Conservation (phyloP, 768 basidiomycete genomes). For the Calocybe gangraenosa region DNA sequence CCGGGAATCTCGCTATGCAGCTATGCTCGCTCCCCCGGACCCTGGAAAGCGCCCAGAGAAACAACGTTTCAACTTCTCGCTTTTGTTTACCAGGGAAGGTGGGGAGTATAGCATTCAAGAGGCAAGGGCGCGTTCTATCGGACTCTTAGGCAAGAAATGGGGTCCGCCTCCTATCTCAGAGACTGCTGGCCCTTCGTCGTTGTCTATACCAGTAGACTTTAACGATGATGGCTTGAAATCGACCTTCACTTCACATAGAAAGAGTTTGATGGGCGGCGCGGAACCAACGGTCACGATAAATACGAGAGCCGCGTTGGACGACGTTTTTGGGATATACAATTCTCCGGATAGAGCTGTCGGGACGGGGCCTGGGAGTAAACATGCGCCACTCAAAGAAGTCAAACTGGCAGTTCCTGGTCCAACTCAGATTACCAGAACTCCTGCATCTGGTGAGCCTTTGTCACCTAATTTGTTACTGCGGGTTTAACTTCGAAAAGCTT, state of each 20-base stretch:
- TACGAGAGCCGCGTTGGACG: slow-evolving; percentile 90
- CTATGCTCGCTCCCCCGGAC: slow-evolving; percentile 66
- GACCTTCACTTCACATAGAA: slow-evolving; percentile 33
- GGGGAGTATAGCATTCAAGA: slow-evolving; percentile 85
- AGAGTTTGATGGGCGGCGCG: slow-evolving; percentile 38
- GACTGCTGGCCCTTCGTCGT: slow-evolving; percentile 29
- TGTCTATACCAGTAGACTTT: slow-evolving; percentile 48
- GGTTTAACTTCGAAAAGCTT: slow-evolving; percentile 34
- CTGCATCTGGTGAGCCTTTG: slow-evolving; percentile 26
- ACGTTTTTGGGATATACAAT: slow-evolving; percentile 96
- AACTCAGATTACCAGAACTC: slow-evolving; percentile 33
- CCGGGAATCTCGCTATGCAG: slow-evolving; percentile 55
- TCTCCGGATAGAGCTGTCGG: slow-evolving; percentile 76
- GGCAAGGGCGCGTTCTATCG: slow-evolving; percentile 76
- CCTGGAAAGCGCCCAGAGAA: slow-evolving; percentile 73
- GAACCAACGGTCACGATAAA: slow-evolving; percentile 95
- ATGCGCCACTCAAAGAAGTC: slow-evolving; percentile 66
- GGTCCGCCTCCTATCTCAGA: slow-evolving; percentile 53
- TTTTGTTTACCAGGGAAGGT: slow-evolving; percentile 72
- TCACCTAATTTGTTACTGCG: slow-evolving; percentile 5
- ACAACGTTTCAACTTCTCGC: slow-evolving; percentile 59
- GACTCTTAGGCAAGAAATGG: slow-evolving; percentile 84
- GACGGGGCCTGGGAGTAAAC: slow-evolving; percentile 59
- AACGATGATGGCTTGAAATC: slow-evolving; percentile 54
- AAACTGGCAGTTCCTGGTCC: slow-evolving; percentile 51